Evolutionary conservation across 2,329 filamentous ascomycete genomes (phyloP).

Genomic region (Tympanopsis confertula): DNA sequence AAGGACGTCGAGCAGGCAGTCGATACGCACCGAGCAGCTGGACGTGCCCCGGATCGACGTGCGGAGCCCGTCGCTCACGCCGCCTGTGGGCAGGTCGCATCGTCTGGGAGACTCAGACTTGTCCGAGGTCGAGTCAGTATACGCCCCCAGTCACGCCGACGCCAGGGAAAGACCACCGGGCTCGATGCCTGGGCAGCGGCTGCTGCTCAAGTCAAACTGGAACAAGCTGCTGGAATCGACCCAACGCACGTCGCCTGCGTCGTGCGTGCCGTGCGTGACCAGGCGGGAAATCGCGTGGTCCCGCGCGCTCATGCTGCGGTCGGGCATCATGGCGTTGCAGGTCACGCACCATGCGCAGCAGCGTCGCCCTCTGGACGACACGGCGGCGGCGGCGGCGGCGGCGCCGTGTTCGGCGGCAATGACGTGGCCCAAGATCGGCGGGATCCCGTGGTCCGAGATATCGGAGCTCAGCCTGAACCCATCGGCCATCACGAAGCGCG

Average conservation of each 20-base stretch:
- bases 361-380: slow-evolving; percentile 21
- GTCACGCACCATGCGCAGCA: slow-evolving; percentile 56
- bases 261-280: slow-evolving; percentile 29
- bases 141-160: not conserved
- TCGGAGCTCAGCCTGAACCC: no score
- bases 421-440: no score
- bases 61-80: slow-evolving; percentile 23
- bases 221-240: no score
- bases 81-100: slow-evolving; percentile 11
- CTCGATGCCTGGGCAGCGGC: no score
- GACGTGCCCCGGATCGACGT: slow-evolving; percentile 38
- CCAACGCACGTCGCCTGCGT: no score
- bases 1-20: slow-evolving; percentile 23
- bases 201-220: no score
- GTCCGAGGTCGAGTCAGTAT: slow-evolving; percentile 24
- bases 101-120: slow-evolving; percentile 18
- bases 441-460: no score
- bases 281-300: slow-evolving; percentile 73
- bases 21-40: slow-evolving; percentile 31
- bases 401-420: no score
- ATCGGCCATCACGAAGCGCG: no score
- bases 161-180: no score
- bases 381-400: slow-evolving; percentile 11
- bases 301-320: slow-evolving; percentile 64
- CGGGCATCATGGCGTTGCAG: slow-evolving; percentile 81